Evolutionary conservation across 2,329 filamentous ascomycete genomes (phyloP).

Genomic region (Cladobotryum protrusum): DNA sequence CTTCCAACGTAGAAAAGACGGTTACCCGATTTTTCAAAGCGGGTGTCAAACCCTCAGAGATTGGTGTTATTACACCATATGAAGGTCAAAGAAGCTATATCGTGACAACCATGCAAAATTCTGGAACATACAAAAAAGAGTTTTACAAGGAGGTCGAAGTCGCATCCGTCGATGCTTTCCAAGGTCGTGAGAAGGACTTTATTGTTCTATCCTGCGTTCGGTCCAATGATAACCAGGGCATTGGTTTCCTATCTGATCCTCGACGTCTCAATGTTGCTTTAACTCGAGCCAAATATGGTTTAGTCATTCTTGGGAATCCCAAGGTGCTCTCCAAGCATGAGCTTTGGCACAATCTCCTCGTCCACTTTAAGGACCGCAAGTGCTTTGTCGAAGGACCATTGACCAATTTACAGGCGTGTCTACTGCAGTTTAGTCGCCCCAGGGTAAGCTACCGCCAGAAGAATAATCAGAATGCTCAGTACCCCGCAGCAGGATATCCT

Average conservation of each 20-base stretch:
- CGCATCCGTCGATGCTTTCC: slow-evolving; percentile 96
- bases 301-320: slow-evolving; percentile 95
- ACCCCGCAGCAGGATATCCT: slow-evolving; percentile 38
- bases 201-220: slow-evolving; percentile 97
- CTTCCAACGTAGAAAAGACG: slow-evolving; percentile 96
- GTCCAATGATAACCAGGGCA: slow-evolving; percentile 98
- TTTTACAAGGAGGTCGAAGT: slow-evolving; percentile 98
- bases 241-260: slow-evolving; percentile 96
- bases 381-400: slow-evolving; percentile 94
- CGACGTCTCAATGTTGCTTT: slow-evolving; percentile 95
- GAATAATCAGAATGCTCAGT: slow-evolving; percentile 66
- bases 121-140: slow-evolving; percentile 96
- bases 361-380: slow-evolving; percentile 95
- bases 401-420: slow-evolving; percentile 89
- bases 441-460: slow-evolving; percentile 91
- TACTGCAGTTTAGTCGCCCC: slow-evolving; percentile 90
- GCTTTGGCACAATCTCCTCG: slow-evolving; percentile 88
- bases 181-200: slow-evolving; percentile 97
- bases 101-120: slow-evolving; percentile 98
- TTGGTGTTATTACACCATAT: slow-evolving; percentile 97
- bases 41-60: slow-evolving; percentile 85
- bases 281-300: slow-evolving; percentile 91
- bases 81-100: slow-evolving; percentile 98
- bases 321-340: slow-evolving; percentile 98
- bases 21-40: slow-evolving; percentile 99